Percentiles rank a stretch among this genome's conserved stretches.
These are phyloP conservation scores for Psilocybe cyanescens DNA, from an alignment of 768 basidiomycete species.

Conservation along the genomic window DNA sequence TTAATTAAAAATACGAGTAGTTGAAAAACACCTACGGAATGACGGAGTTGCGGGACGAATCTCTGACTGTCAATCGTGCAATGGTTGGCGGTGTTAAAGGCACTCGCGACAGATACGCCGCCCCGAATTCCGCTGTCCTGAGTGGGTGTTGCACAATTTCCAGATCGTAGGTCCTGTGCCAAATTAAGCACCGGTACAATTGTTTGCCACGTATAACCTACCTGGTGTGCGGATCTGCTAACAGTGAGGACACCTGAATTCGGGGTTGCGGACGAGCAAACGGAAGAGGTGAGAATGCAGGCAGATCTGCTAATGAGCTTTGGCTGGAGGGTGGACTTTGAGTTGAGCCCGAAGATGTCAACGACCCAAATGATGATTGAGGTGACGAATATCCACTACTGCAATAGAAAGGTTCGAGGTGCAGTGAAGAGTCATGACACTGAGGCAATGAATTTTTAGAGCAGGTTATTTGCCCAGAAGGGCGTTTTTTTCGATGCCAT, in stretches of 20 bases:
- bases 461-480: conserved; percentile 11
- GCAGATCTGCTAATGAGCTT: conserved; percentile 36
- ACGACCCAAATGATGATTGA: conserved; percentile 44
- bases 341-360: conserved; percentile 43
- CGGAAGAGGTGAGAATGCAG: conserved; percentile 38
- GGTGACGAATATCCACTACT: conserved; percentile 57
- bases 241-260: conserved; percentile 61
- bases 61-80: conserved; percentile 76
- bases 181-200: background rate
- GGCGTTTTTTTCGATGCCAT: conserved; percentile 27
- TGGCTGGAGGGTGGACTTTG: conserved; percentile 48
- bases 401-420: conserved; percentile 31
- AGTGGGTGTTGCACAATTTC: conserved; percentile 87
- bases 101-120: conserved; percentile 72
- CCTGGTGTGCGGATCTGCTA: conserved; percentile 59
- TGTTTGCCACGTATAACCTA: conserved; percentile 28
- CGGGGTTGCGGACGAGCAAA: conserved; percentile 48
- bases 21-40: conserved; percentile 69
- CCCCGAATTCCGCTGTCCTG: conserved; percentile 81
- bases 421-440: conserved; percentile 12
- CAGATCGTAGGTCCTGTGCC: conserved; percentile 69
- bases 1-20: background rate
- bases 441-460: conserved; percentile 26
- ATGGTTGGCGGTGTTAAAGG: conserved; percentile 86
- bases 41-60: conserved; percentile 69